Percentiles rank a stretch among this genome's conserved stretches.
Conservation (phyloP, 2,329 filamentous ascomycete genomes). For the Cercospora berteroae region DNA sequence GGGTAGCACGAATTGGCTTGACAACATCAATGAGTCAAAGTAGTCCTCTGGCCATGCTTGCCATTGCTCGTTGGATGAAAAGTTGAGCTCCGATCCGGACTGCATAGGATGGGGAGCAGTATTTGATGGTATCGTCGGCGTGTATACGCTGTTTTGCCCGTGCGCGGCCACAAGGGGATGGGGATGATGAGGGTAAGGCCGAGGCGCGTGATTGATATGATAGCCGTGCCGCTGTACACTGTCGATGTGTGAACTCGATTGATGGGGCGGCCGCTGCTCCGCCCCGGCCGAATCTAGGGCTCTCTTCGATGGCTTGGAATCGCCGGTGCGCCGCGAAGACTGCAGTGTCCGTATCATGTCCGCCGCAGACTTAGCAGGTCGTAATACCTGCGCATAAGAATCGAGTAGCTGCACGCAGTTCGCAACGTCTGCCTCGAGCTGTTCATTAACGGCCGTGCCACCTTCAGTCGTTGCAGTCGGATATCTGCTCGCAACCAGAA, state of each 20-base stretch:
- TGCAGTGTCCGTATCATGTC: conserved; percentile 17
- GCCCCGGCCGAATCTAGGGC: neutral
- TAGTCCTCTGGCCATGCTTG: conserved; percentile 11
- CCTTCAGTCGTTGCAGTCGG: neutral
- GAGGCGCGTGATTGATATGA: neutral
- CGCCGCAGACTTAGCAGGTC: conserved; percentile 10
- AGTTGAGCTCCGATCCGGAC: neutral
- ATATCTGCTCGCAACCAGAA: conserved; percentile 15
- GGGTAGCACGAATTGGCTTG: conserved; percentile 10
- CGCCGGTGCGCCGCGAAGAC: neutral
- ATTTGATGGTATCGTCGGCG: conserved; percentile 1
- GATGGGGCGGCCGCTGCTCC: neutral
- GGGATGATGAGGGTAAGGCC: neutral
- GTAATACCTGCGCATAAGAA: conserved; percentile 3
- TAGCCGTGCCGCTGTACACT: neutral
- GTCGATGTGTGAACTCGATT: neutral
- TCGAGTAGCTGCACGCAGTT: conserved; percentile 13
- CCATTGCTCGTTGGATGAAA: conserved; percentile 8
- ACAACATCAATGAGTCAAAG: conserved; percentile 11
- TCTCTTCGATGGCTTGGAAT: neutral
- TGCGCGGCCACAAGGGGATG: neutral
- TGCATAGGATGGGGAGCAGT: neutral
- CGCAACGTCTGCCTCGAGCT: conserved; percentile 10
- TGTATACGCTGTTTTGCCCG: neutral
- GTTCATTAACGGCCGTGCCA: neutral